phyloP scores from a whole-genome alignment of 306 rosid species.

The Castanospermum australe region DNA sequence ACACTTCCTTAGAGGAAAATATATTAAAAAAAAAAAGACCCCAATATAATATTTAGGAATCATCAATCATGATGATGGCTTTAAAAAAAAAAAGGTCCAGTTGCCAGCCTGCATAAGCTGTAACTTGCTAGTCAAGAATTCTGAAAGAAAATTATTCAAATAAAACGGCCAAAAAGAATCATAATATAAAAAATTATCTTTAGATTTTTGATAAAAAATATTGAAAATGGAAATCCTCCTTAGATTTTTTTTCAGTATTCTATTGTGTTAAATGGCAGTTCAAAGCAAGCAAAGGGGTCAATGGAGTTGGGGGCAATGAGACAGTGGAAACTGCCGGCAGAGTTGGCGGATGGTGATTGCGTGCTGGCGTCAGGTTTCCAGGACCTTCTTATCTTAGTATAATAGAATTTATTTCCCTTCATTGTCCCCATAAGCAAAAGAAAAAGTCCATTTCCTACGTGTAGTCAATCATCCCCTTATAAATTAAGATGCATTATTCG shows the following conservation, averaged over 20 bases:
- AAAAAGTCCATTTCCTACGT: neutral
- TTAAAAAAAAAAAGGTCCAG: neutral
- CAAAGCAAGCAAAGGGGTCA: neutral
- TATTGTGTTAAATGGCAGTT: too few relatives aligned
- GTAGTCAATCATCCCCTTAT: neutral
- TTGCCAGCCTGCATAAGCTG: conserved; percentile 20
- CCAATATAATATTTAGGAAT: neutral
- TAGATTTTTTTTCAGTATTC: too few relatives aligned
- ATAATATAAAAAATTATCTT: neutral
- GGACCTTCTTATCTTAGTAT: conserved; percentile 26
- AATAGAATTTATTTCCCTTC: neutral
- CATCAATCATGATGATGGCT: neutral
- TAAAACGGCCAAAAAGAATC: neutral
- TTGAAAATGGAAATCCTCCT: neutral
- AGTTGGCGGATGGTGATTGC: conserved; percentile 6
- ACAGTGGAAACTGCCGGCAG: neutral
- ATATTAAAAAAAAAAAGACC: neutral
- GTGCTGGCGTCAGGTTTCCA: conserved; percentile 21
- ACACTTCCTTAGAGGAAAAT: conserved; percentile 3
- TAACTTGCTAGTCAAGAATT: conserved; percentile 25
- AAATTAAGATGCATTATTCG: neutral
- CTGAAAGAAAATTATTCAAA: neutral
- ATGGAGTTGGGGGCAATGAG: neutral
- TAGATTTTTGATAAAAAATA: neutral
- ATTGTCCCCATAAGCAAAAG: neutral